Percentiles rank a stretch among this genome's conserved stretches.
Evolutionary conservation across 2,329 filamentous ascomycete genomes (phyloP).

Genomic region (Curvularia spicifera): DNA sequence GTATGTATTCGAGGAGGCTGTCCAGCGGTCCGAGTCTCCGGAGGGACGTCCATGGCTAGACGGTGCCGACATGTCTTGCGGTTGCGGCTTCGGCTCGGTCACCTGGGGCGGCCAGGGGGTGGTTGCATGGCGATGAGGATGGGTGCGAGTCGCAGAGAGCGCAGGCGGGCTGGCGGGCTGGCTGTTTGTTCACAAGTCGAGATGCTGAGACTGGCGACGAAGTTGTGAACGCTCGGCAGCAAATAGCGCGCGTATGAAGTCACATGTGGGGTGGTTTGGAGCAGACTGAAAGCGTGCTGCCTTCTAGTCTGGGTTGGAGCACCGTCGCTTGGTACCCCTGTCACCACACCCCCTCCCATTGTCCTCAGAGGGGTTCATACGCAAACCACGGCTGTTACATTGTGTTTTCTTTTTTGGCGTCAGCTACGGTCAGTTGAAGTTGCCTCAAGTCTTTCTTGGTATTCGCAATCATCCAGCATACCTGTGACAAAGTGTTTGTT

Average conservation of each 20-base stretch:
- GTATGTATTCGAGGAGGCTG: constrained; percentile 42
- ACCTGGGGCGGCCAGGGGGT: constrained; percentile 33
- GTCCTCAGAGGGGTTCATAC: background rate
- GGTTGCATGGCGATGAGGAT: constrained; percentile 35
- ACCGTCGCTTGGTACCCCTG: constrained; percentile 12
- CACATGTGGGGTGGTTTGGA: constrained; percentile 15
- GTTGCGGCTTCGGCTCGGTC: constrained; percentile 25
- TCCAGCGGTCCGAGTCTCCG: constrained; percentile 43
- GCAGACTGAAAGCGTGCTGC: background rate
- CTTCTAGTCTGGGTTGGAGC: background rate
- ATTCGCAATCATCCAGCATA: background rate
- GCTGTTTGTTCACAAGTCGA: constrained; percentile 6
- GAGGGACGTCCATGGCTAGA: constrained; percentile 45
- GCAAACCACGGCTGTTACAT: background rate
- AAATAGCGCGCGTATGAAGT: constrained; percentile 3
- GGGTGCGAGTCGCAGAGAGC: constrained; percentile 22
- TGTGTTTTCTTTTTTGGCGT: background rate
- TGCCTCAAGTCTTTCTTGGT: background rate
- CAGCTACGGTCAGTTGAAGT: background rate
- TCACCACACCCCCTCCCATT: background rate
- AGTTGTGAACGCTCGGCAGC: background rate
- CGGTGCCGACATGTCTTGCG: constrained; percentile 40
- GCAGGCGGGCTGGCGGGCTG: constrained; percentile 1
- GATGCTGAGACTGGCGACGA: constrained; percentile 2
- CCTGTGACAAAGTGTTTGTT: background rate